phyloP scores from a whole-genome alignment of 176 grass and related monocot species.

The Olyra latifolia region DNA sequence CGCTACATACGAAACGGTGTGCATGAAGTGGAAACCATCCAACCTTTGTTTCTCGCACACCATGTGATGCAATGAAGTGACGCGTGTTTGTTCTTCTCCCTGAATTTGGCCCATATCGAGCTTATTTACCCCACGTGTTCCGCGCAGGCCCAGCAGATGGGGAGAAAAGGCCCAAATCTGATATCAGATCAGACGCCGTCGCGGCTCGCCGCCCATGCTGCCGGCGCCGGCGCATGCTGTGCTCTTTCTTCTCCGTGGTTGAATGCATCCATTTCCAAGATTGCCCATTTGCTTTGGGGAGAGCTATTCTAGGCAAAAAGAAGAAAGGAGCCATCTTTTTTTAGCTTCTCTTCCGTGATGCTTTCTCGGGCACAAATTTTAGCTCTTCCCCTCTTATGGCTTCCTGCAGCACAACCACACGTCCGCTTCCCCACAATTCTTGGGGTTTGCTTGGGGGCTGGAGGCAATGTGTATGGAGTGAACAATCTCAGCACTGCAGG shows the following conservation, averaged over 20 bases:
- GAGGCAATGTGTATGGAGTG: slow-evolving; percentile 12
- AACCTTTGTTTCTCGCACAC: too few species aligned
- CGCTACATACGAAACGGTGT: too few species aligned
- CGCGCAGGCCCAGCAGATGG: too few species aligned
- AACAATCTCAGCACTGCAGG: not conserved
- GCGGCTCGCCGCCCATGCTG: too few species aligned
- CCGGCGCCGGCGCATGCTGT: too few species aligned
- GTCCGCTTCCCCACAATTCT: slow-evolving; percentile 26
- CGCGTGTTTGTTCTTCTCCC: not conserved
- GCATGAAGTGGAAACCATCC: too few species aligned
- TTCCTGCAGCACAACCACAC: slow-evolving; percentile 14
- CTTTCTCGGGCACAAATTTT: not conserved
- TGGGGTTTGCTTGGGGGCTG: slow-evolving; percentile 21
- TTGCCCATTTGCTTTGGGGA: slow-evolving; percentile 18
- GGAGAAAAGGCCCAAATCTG: not conserved
- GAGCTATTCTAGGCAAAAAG: slow-evolving; percentile 6
- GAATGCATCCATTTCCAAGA: slow-evolving; percentile 20
- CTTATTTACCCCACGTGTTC: too few species aligned
- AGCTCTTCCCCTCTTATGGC: slow-evolving; percentile 18
- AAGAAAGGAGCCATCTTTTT: slow-evolving; percentile 17
- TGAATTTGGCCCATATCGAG: not conserved
- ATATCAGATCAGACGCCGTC: not conserved
- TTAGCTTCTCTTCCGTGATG: slow-evolving; percentile 12
- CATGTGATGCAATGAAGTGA: too few species aligned
- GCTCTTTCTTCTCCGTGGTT: too few species aligned